phyloP scores from a whole-genome alignment of 2,329 filamentous ascomycete species.

The Lecanicillium sp. region DNA sequence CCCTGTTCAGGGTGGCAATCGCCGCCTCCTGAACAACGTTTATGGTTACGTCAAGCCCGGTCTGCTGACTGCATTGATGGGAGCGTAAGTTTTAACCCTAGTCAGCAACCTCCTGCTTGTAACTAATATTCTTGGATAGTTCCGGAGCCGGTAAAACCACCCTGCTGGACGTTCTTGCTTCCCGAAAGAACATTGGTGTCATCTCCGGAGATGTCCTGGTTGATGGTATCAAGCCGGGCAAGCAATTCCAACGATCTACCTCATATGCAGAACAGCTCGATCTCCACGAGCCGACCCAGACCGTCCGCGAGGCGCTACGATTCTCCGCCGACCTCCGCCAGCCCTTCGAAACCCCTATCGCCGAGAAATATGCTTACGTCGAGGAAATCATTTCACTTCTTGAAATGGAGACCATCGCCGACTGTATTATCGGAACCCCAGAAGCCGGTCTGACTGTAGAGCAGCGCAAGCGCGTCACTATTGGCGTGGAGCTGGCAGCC shows the following conservation, averaged over 20 bases:
- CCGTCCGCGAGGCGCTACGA: conserved; percentile 54
- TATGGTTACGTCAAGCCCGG: conserved; percentile 70
- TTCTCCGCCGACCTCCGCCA: conserved; percentile 58
- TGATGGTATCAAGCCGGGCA: conserved; percentile 47
- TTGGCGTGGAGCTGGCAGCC: conserved; percentile 81
- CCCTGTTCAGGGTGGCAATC: conserved; percentile 47
- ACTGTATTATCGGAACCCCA: conserved; percentile 49
- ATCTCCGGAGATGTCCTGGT: conserved; percentile 50
- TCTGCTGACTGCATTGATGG: conserved; percentile 73
- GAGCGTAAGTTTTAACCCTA: conserved; percentile 32
- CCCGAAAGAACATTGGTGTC: conserved; percentile 54
- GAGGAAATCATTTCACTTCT: conserved; percentile 53
- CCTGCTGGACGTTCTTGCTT: conserved; percentile 65
- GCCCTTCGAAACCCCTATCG: conserved; percentile 41
- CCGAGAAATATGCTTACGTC: conserved; percentile 52
- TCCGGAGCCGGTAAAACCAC: conserved; percentile 87
- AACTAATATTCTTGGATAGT: no score
- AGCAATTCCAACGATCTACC: conserved; percentile 54
- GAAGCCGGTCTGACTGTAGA: conserved; percentile 65
- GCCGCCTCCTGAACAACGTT: conserved; percentile 47
- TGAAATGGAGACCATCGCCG: conserved; percentile 51
- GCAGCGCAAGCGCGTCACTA: conserved; percentile 71
- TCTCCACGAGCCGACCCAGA: conserved; percentile 53
- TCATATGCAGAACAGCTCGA: conserved; percentile 58
- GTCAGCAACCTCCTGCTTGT: no score